Conservation (phyloP, 164 flowering plant species). For the Aristolochia contorta region DNA sequence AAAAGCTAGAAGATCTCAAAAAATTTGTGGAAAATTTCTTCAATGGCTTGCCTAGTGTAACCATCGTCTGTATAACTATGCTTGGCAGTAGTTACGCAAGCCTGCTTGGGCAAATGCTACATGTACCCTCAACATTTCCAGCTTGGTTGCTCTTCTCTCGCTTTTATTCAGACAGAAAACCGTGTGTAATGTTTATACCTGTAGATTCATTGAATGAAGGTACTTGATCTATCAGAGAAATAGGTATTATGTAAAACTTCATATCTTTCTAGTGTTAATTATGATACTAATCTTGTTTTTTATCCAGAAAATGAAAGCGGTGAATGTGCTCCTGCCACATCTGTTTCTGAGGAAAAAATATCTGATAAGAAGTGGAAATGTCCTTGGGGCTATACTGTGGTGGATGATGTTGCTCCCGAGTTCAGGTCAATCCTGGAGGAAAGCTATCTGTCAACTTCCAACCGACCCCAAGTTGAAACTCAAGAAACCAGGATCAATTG, state of each 20-base stretch:
- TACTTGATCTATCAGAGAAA: constrained; percentile 13
- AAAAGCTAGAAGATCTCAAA: constrained; percentile 42
- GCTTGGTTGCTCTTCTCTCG: constrained; percentile 83
- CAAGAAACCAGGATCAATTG: constrained; percentile 41
- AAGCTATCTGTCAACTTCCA: constrained; percentile 53
- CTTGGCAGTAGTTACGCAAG: constrained; percentile 38
- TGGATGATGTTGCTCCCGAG: constrained; percentile 68
- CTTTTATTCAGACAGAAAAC: constrained; percentile 41
- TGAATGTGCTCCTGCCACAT: constrained; percentile 12
- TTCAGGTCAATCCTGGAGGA: constrained; percentile 61
- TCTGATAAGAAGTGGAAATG: constrained; percentile 49
- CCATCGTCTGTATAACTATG: constrained; percentile 63
- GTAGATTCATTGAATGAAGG: constrained; percentile 49
- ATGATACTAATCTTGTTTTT: not conserved
- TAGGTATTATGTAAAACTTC: constrained; percentile 8
- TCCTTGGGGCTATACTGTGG: constrained; percentile 72
- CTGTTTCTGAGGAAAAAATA: constrained; percentile 11
- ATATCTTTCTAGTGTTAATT: constrained; percentile 1
- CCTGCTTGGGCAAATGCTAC: constrained; percentile 40
- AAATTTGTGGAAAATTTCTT: constrained; percentile 47
- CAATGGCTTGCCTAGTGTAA: constrained; percentile 43
- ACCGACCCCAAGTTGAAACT: constrained; percentile 33
- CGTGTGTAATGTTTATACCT: constrained; percentile 63
- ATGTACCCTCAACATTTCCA: constrained; percentile 26
- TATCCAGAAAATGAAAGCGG: constrained; percentile 28